Conservation (phyloP, 345 rosid species). For the Syzygium jambos region DNA sequence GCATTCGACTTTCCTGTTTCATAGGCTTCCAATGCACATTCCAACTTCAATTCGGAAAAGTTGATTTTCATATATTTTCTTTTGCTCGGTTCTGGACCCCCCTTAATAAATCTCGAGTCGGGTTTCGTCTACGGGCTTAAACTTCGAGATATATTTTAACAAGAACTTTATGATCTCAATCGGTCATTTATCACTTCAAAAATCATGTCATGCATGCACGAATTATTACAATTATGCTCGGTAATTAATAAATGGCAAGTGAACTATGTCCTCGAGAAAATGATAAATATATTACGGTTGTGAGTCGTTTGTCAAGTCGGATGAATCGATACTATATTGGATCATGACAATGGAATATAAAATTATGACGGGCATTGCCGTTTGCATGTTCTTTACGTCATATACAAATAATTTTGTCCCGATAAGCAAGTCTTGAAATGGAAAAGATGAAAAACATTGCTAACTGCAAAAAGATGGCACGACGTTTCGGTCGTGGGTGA, state of each 20-base stretch:
- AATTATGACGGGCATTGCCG: rapidly evolving
- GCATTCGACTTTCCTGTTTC: too few relatives aligned
- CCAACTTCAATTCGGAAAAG: too few relatives aligned
- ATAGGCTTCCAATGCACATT: too few relatives aligned
- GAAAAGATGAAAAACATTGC: neutral
- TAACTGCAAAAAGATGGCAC: neutral
- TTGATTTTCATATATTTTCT: too few relatives aligned
- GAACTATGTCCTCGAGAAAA: neutral
- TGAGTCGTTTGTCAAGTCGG: neutral
- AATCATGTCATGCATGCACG: neutral
- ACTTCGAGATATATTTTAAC: too few relatives aligned
- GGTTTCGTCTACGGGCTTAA: too few relatives aligned
- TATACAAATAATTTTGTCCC: neutral
- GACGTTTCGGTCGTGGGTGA: neutral
- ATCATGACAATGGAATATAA: neutral
- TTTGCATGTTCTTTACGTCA: neutral
- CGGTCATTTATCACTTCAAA: neutral
- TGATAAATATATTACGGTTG: neutral
- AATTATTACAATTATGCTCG: neutral
- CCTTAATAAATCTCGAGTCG: too few relatives aligned
- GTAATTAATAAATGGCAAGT: neutral
- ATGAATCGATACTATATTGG: neutral
- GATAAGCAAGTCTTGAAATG: neutral
- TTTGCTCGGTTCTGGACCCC: too few relatives aligned
- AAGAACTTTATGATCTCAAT: neutral